A percentile compares a stretch with the other conserved stretches of the same genome.
Conservation (phyloP, 228 moss, liverwort and hornwort genomes). For the Sphagnum magellanicum region DNA sequence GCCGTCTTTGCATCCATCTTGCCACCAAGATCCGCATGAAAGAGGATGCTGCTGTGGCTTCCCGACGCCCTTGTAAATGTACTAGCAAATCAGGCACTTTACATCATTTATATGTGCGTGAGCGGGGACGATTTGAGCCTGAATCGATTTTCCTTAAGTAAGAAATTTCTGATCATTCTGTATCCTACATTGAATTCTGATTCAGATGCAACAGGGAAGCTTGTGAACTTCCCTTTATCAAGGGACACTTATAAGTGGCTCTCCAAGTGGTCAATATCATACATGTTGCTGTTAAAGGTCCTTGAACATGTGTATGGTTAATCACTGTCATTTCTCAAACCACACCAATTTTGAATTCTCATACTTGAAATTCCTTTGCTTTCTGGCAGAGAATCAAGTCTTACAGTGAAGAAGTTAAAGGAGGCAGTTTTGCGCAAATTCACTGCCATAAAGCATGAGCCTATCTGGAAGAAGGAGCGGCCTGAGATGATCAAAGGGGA, state of each 20-base stretch:
- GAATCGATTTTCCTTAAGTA: constrained; percentile 77
- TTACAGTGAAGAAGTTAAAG: constrained; percentile 46
- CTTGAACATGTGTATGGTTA: too few species aligned
- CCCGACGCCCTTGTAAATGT: constrained; percentile 66
- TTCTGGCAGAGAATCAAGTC: constrained; percentile 37
- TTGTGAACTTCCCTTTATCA: too few species aligned
- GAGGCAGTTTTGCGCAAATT: constrained; percentile 58
- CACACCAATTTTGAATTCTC: too few species aligned
- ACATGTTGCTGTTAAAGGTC: too few species aligned
- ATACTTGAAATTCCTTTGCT: too few species aligned
- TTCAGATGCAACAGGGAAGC: too few species aligned
- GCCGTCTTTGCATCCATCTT: constrained; percentile 82
- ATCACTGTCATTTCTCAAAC: too few species aligned
- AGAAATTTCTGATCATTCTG: not conserved
- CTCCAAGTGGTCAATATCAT: too few species aligned
- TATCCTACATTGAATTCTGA: too few species aligned
- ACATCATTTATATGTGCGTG: constrained; percentile 82
- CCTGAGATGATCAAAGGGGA: constrained; percentile 61
- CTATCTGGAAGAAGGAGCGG: constrained; percentile 76
- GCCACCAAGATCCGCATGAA: constrained; percentile 62
- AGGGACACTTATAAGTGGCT: too few species aligned
- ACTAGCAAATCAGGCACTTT: constrained; percentile 35
- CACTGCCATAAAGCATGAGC: constrained; percentile 49
- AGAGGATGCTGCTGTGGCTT: constrained; percentile 40
- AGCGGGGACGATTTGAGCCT: constrained; percentile 79